These are phyloP conservation scores for Mycena rebaudengoi DNA, from an alignment of 768 basidiomycete species.

Conservation along the genomic window DNA sequence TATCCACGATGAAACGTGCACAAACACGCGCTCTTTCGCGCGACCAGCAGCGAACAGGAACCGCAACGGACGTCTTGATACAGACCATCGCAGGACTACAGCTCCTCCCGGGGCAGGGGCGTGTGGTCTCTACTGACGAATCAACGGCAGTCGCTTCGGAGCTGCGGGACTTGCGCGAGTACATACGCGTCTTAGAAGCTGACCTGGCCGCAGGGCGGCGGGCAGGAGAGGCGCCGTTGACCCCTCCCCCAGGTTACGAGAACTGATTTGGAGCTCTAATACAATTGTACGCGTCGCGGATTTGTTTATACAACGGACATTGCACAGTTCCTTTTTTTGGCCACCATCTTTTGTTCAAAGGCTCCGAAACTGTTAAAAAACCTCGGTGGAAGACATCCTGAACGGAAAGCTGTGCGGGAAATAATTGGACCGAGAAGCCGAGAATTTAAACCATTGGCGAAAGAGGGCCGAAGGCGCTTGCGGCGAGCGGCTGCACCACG, in stretches of 20 bases:
- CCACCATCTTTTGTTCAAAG: no score
- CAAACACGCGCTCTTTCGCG: background rate
- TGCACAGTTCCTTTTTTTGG: no score
- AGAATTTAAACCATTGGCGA: no score
- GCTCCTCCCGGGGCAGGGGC: slow-evolving; percentile 6
- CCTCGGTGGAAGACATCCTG: no score
- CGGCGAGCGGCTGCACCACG: no score
- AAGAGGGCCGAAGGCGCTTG: no score
- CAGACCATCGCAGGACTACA: slow-evolving; percentile 10
- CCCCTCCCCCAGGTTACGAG: slow-evolving; percentile 2
- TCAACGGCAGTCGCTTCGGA: slow-evolving; percentile 5
- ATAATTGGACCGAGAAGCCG: no score
- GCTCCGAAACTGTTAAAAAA: no score
- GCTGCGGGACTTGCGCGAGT: slow-evolving; percentile 9
- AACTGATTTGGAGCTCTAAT: no score
- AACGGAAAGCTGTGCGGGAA: no score
- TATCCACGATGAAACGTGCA: slow-evolving; percentile 11
- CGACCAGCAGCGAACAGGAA: background rate
- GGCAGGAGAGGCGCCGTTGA: background rate
- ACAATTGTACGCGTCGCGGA: no score
- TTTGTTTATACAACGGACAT: no score
- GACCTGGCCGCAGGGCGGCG: background rate
- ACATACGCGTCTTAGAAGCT: slow-evolving; percentile 4
- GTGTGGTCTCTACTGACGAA: slow-evolving; percentile 7
- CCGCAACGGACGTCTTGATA: slow-evolving; percentile 6